Base-by-base conservation (phyloP, 2,329 filamentous ascomycete genomes). In the Colletotrichum tropicicola region DNA sequence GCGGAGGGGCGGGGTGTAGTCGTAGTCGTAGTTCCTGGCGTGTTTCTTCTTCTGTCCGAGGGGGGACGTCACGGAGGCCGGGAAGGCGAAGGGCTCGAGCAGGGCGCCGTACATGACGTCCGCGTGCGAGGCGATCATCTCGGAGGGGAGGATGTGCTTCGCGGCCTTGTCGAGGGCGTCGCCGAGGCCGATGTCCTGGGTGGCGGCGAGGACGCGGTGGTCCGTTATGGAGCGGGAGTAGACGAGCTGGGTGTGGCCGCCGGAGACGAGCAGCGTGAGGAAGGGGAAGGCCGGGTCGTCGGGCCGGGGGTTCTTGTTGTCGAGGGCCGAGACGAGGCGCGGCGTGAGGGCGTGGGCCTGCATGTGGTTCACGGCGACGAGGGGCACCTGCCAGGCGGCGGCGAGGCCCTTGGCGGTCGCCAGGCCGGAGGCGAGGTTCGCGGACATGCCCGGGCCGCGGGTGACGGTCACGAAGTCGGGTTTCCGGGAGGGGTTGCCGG, bases 311-410 rank as follows among this genome's bases (percentile, higher is more conserved):
- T n/a, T 7, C 35, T 23, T 68, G 27, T 70, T 19, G 66, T 82
- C 74, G 65, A 95, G 77, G 5, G 92, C 91, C 30, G 82, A 79
- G 4, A 91, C 89, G 43, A 99, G 85, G 9, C 93, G 86, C 15
- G 95, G 92, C 17, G 96, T 98, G 67, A 99, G 80, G 17, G 96
- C 91, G 77, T 99, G 96, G 10, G 94, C 96, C 76, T 98, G 94
- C 96, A 99, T 98, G 77, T 99, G 96, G 76, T 99, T 92, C 1
- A 98, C 92, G 1, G 89, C 96, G 1, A 98, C 77, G 30, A 98
- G 81, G 3, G 95, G 94, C 37, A 94, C 85, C 68, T 89, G 85
- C 92, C 92, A 97, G 37, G 93, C 94, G 19, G 92, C 83, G 0
- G 94, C 89, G 19, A 98, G 84, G 0, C 94, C 96, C 78, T 98